Base-by-base conservation (phyloP, 108 stramenopile genomes). In the Pseudonitzschia multiseries region DNA sequence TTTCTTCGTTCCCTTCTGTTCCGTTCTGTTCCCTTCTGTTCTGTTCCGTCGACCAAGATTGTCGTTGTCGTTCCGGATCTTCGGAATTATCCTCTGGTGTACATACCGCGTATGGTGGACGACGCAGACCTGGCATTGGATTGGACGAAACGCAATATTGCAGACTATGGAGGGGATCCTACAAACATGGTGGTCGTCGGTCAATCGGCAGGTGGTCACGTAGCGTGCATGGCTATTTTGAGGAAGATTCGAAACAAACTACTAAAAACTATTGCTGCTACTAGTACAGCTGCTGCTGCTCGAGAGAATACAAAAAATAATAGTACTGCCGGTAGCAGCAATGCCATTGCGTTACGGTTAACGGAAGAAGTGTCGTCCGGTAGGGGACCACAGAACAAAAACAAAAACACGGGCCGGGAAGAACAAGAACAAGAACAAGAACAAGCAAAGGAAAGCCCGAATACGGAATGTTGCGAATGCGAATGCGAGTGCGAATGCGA, bases 11-110 rank as follows among this genome's bases (percentile, higher is more conserved):
- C 6, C 36, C 4, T 36, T 36, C 36, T 36, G 2, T 5, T 36
- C 36, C 36, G 36, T 5, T 5, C 36, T 36, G 36, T 2, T 36
- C 6, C 36, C 4, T 36, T 36, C 36, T 36, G 2, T 5, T 36
- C 36, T 36, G 2, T 5, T 36, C 36, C 36, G n/a, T n/a, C n/a
- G n/a, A n/a, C 6, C 2, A 36, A 36, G 36, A 69, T 87, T 24
- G 68, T 93, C 21, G 81, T 89, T 20, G 78, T 93, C 22, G 78
- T 83, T 46, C 86, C 92, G 20, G 92, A 93, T 71, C 89, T 90
- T 54, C 42, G 85, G 14, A 90, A 93, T 56, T 89, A 84, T 69
- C 92, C 92, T 0, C 73, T 69, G 42, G 76, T 67, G 0, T 59
- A 67, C 40, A 71, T 89, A 31, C 68, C 69, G 13, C 86, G 74